Base-by-base conservation (phyloP, 768 basidiomycete genomes). In the Mycena leptocephala region DNA sequence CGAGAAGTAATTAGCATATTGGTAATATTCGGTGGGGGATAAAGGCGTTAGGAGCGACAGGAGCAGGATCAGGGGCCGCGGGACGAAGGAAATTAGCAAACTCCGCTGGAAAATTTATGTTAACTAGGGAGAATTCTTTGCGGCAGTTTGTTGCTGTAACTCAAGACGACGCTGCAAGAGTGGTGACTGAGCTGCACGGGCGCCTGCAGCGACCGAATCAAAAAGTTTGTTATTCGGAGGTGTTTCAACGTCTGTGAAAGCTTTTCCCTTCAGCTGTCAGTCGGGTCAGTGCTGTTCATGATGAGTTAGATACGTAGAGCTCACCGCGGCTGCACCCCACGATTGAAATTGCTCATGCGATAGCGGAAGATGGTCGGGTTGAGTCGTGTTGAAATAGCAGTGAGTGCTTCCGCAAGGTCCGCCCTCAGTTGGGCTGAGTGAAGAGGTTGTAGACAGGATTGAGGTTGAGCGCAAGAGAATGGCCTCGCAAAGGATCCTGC, bases 81-180 rank as follows among this genome's bases (percentile, higher is more conserved):
- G 39, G 74, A 10, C 41, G 20, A 33, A 70, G 13, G 3, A 59
- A 5, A 22, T 10, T 22, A 20, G 32, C 26, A 30, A 78, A 6
- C 30, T 55, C n/a, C n/a, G n/a, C n/a, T n/a, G n/a, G n/a, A n/a
- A 58, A 37, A 26, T 77, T 63, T 4, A 76, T 14, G 10, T 35
- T 32, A 5, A 33, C 28, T 41, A 26, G 32, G 46, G 3, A 6
- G 46, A 7, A 33, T 37, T 71, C 18, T 62, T 62, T 3, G 43
- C 61, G 3, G 69, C 69, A 20, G 69, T 30, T 32, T 53, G 26
- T 11, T 39, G n/a, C 1, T 39, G 14, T 32, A 46, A 22, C 22
- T 80, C 74, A 30, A 80, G 56, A 1, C 78, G 64, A 11, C 59
- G 71, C 46, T 78, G 75, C 5, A 81, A 37, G 35, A 81, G 58